Conservation (phyloP, 257 asterid genomes). For the Jaltomata sinuosa region DNA sequence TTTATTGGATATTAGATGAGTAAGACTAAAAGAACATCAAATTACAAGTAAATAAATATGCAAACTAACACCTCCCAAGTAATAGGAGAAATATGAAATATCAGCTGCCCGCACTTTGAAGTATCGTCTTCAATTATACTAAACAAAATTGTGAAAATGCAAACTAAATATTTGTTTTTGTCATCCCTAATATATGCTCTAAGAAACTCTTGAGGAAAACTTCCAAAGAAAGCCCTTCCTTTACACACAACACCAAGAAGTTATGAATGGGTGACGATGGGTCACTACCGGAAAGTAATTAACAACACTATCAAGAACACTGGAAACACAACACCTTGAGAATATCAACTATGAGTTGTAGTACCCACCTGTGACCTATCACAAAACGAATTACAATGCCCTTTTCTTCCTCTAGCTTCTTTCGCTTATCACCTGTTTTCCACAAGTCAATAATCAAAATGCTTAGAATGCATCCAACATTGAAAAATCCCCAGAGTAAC, state of each 20-base stretch:
- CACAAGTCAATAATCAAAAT: constrained; percentile 7
- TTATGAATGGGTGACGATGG: not conserved
- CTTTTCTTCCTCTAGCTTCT: constrained; percentile 58
- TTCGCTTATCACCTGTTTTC: constrained; percentile 38
- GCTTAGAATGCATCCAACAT: not conserved
- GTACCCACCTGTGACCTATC: constrained; percentile 50
- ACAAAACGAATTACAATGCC: constrained; percentile 49
- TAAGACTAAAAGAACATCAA: not conserved
- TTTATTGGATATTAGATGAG: not conserved
- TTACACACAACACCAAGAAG: not conserved
- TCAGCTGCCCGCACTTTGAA: not conserved
- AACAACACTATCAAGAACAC: not conserved
- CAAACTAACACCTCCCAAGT: not conserved
- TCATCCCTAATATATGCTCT: not conserved
- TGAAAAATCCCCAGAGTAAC: not conserved
- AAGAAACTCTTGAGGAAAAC: not conserved
- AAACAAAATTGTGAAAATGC: not conserved
- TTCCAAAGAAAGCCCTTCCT: not conserved
- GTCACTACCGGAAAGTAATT: not conserved
- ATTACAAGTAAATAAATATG: not conserved
- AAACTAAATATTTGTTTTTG: not conserved
- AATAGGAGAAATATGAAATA: not conserved
- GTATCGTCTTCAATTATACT: not conserved
- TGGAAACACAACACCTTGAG: not conserved
- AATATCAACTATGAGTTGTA: not conserved